These are phyloP conservation scores for Flaveria linearis DNA, from an alignment of 129 eudicot species.

Conservation along the genomic window DNA sequence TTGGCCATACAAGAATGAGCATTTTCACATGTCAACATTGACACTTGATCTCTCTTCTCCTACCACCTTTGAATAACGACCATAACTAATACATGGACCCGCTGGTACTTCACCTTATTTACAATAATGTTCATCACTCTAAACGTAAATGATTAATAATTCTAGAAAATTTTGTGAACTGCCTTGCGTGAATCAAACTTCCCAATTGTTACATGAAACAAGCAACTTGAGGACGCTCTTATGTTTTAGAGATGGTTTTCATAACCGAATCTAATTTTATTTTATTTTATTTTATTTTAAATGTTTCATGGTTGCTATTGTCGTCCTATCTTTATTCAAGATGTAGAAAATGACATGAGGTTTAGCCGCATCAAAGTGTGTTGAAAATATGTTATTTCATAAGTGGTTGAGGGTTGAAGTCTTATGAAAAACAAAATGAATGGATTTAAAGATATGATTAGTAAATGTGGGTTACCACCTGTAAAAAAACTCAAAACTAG, in stretches of 20 bases:
- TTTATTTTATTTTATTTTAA: not conserved
- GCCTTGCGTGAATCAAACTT: not conserved
- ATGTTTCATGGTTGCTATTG: not conserved
- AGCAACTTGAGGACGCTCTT: not conserved
- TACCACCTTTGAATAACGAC: slow-evolving; percentile 17
- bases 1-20: slow-evolving; percentile 19
- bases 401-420: too few relatives aligned
- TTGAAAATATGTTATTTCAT: too few relatives aligned
- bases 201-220: not conserved
- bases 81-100: slow-evolving; percentile 32
- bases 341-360: too few relatives aligned
- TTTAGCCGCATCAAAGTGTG: not conserved
- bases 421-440: too few relatives aligned
- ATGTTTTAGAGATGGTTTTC: not conserved
- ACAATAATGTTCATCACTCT: not conserved
- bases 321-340: too few relatives aligned
- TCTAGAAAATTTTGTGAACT: not conserved
- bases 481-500: not conserved
- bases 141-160: not conserved
- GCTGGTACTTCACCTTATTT: slow-evolving; percentile 7
- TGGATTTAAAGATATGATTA: too few relatives aligned
- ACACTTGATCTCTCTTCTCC: slow-evolving; percentile 29
- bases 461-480: too few relatives aligned
- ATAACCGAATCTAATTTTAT: not conserved
- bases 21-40: slow-evolving; percentile 38